A percentile compares a stretch with the other conserved stretches of the same genome.
Conservation (phyloP, 306 rosid species). For the Leucaena leucocephala region DNA sequence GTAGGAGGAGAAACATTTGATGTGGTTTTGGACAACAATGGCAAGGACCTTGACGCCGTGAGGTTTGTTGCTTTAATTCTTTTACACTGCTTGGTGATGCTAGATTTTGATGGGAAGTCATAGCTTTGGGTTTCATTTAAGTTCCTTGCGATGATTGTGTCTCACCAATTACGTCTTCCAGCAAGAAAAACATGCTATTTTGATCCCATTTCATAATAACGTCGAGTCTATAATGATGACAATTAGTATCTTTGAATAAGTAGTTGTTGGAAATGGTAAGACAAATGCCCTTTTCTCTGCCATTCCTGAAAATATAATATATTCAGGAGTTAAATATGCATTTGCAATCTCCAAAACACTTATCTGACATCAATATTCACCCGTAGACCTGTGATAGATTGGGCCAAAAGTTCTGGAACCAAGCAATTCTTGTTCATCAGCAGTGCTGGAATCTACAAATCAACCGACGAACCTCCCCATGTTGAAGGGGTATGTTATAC, state of each 20-base stretch:
- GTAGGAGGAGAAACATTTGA: slow-evolving; percentile 77
- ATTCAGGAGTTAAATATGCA: not conserved
- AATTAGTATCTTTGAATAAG: not conserved
- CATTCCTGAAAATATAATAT: no score
- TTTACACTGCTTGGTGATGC: not conserved
- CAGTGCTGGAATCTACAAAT: slow-evolving; percentile 94
- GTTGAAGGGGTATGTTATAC: slow-evolving; percentile 83
- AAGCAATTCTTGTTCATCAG: slow-evolving; percentile 90
- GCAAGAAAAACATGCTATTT: not conserved
- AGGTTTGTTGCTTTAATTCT: slow-evolving; percentile 50
- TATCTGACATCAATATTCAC: slow-evolving; percentile 29
- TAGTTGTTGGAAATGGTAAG: not conserved
- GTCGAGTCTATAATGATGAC: not conserved
- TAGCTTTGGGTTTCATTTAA: not conserved
- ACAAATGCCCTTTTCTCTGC: not conserved
- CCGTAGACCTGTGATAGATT: slow-evolving; percentile 83
- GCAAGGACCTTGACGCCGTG: slow-evolving; percentile 86
- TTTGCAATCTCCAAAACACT: not conserved
- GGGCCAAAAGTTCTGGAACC: slow-evolving; percentile 91
- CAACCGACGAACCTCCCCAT: slow-evolving; percentile 90
- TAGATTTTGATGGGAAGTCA: not conserved
- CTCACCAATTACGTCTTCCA: not conserved
- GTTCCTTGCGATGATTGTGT: not conserved
- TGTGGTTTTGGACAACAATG: slow-evolving; percentile 93
- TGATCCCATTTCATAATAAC: not conserved